Conservation (phyloP, 176 grass and related monocot genomes). For the Raddia guianensis region DNA sequence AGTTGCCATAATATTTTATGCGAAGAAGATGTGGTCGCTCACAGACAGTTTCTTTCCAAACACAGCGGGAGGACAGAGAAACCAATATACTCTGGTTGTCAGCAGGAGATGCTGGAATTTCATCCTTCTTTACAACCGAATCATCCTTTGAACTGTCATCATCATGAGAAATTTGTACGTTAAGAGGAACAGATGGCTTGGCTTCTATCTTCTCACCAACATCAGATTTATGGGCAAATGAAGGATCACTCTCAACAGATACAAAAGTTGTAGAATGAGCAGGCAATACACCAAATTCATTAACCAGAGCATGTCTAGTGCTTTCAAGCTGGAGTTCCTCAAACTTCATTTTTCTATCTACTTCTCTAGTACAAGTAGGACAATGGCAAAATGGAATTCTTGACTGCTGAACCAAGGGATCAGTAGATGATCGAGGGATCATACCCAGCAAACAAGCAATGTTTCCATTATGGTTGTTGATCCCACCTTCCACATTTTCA, state of each 20-base stretch:
- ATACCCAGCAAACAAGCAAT: constrained; percentile 30
- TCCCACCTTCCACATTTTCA: constrained; percentile 24
- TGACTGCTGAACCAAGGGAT: constrained; percentile 43
- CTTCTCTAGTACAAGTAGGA: constrained; percentile 44
- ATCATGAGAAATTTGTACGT: constrained; percentile 54
- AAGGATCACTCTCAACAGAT: constrained; percentile 24
- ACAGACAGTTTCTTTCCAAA: constrained; percentile 84
- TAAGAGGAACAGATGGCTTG: constrained; percentile 31
- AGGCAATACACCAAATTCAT: constrained; percentile 31
- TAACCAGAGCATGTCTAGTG: constrained; percentile 9
- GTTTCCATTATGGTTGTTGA: constrained; percentile 39
- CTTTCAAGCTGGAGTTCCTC: constrained; percentile 32
- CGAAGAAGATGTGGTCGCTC: constrained; percentile 84
- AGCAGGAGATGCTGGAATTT: constrained; percentile 74
- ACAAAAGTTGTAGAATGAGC: constrained; percentile 32
- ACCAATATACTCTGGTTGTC: constrained; percentile 99
- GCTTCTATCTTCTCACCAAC: constrained; percentile 30
- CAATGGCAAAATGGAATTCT: constrained; percentile 37
- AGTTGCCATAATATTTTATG: constrained; percentile 96
- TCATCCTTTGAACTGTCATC: constrained; percentile 41
- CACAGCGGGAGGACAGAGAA: constrained; percentile 86
- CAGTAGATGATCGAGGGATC: constrained; percentile 41
- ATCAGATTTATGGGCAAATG: constrained; percentile 25
- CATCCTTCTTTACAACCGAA: constrained; percentile 52
- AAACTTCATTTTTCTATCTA: constrained; percentile 30